A percentile compares a stretch with the other conserved stretches of the same genome.
These are phyloP conservation scores for Liquidambar formosana DNA, from an alignment of 164 flowering plant species.

Conservation along the genomic window DNA sequence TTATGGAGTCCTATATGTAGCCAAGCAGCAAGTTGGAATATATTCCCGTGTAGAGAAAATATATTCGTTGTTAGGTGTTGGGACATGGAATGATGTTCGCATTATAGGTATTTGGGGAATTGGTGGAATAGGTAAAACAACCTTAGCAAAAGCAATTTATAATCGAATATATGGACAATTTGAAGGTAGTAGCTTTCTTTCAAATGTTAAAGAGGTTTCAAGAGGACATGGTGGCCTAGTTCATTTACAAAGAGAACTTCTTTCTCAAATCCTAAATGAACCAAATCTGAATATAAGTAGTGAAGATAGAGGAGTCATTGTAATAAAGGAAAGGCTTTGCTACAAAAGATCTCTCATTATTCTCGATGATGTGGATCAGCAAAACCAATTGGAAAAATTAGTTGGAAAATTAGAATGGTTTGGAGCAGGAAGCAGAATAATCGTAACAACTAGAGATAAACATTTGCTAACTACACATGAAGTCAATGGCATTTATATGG, in stretches of 20 bases:
- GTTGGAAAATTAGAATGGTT: slow-evolving; percentile 18
- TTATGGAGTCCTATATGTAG: too few species aligned
- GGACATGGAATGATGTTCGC: too few species aligned
- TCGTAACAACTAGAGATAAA: slow-evolving; percentile 19
- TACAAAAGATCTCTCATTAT: slow-evolving; percentile 18
- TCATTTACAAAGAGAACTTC: not conserved
- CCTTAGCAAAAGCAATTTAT: slow-evolving; percentile 13
- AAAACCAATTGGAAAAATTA: slow-evolving; percentile 7
- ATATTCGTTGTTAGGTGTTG: too few species aligned
- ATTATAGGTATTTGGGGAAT: too few species aligned
- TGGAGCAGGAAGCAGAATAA: slow-evolving; percentile 27
- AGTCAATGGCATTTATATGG: not conserved
- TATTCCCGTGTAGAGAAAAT: too few species aligned
- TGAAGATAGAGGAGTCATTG: not conserved
- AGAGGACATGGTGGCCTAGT: not conserved
- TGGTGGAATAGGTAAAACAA: too few species aligned
- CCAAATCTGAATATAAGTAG: not conserved
- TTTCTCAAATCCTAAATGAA: not conserved
- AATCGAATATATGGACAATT: not conserved
- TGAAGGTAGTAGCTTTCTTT: slow-evolving; percentile 12
- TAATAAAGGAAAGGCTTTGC: slow-evolving; percentile 7
- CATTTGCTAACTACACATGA: not conserved
- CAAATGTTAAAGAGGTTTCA: not conserved
- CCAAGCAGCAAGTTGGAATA: too few species aligned
- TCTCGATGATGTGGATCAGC: slow-evolving; percentile 26